Evolutionary conservation across 768 basidiomycete species (phyloP).

Genomic region (Ephemerocybe angulata): DNA sequence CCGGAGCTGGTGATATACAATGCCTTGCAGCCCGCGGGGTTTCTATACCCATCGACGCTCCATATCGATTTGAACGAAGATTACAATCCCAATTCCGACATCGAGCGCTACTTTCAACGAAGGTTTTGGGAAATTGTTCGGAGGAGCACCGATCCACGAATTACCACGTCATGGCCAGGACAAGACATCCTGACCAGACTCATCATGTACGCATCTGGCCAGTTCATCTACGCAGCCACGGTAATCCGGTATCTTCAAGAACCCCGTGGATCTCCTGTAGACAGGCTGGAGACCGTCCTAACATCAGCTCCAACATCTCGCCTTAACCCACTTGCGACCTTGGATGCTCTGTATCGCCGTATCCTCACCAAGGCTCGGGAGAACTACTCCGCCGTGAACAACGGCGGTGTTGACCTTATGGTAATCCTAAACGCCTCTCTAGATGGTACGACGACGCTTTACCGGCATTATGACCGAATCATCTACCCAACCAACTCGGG

Average conservation of each 20-base stretch:
- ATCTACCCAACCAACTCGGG: too few relatives aligned
- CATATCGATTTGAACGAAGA: not conserved
- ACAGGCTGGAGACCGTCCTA: not conserved
- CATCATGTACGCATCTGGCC: not conserved
- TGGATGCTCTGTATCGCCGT: not conserved
- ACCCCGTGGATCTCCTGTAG: not conserved
- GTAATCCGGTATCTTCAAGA: not conserved
- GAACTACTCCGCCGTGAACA: not conserved
- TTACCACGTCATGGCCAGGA: not conserved
- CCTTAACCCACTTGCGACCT: not conserved
- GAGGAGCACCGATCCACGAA: not conserved
- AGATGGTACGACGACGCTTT: too few relatives aligned
- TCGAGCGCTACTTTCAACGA: not conserved
- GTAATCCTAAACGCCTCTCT: too few relatives aligned
- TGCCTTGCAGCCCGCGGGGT: not conserved
- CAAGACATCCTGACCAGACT: not conserved
- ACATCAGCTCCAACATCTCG: not conserved
- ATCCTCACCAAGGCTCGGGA: not conserved
- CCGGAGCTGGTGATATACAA: not conserved
- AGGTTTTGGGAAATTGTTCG: not conserved
- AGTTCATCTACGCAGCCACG: conserved; percentile 8
- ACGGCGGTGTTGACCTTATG: too few relatives aligned
- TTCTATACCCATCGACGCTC: not conserved
- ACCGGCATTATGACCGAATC: too few relatives aligned
- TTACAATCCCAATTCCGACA: not conserved